Evolutionary conservation across 2,329 filamentous ascomycete species (phyloP).

Genomic region (Cytospora paraplurivora): DNA sequence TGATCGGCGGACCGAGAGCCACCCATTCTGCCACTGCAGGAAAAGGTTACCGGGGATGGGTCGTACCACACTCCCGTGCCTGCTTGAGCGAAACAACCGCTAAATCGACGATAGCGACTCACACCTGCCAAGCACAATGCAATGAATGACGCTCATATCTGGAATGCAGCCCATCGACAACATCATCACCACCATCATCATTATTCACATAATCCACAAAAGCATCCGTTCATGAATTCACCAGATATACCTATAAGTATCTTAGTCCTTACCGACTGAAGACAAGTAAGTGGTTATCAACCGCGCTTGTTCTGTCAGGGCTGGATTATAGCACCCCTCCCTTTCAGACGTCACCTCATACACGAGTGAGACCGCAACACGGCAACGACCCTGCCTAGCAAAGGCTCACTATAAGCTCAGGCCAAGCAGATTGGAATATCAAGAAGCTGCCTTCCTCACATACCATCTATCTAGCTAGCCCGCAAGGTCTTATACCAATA

Average conservation of each 20-base stretch:
- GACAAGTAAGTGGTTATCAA: conserved; percentile 32
- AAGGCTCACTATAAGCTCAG: background rate
- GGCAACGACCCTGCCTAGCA: background rate
- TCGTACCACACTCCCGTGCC: conserved; percentile 14
- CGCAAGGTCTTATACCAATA: too few relatives aligned
- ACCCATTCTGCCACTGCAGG: conserved; percentile 8
- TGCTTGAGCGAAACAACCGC: conserved; percentile 38
- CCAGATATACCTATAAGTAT: background rate
- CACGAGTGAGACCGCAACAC: background rate
- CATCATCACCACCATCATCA: background rate
- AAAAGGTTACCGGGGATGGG: conserved; percentile 17
- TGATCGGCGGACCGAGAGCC: too few relatives aligned
- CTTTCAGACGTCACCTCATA: background rate
- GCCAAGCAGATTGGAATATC: background rate
- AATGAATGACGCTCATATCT: conserved; percentile 1
- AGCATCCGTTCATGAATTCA: background rate
- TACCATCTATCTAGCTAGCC: background rate
- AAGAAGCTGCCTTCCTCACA: background rate
- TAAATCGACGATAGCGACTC: conserved; percentile 43
- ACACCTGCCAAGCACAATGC: conserved; percentile 29
- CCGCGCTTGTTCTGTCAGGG: conserved; percentile 15
- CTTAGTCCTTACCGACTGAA: conserved; percentile 23
- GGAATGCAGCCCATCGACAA: conserved; percentile 13
- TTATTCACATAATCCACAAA: background rate
- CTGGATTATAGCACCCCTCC: background rate